Percentiles rank a stretch among this genome's conserved stretches.
phyloP scores from a whole-genome alignment of 106 monocot species.

The Agapanthus africanus region DNA sequence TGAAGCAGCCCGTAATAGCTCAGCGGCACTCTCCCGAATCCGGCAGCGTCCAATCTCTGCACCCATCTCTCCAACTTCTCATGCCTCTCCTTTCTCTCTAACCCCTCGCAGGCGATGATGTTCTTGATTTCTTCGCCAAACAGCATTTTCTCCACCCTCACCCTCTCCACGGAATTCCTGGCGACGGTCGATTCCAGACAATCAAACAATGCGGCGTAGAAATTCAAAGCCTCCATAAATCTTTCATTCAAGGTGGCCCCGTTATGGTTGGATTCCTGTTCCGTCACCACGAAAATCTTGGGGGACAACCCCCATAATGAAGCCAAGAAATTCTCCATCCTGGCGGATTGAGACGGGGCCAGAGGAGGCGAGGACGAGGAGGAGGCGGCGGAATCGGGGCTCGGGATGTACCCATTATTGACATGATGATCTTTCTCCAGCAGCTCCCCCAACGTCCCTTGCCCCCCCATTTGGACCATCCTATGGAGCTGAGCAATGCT shows the following conservation, averaged over 20 bases:
- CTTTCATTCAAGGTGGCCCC: conserved; percentile 37
- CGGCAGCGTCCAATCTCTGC: conserved; percentile 34
- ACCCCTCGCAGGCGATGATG: conserved; percentile 61
- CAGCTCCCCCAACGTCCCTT: conserved; percentile 20
- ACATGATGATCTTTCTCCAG: conserved; percentile 28
- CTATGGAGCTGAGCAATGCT: conserved; percentile 7
- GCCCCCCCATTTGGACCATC: conserved; percentile 9
- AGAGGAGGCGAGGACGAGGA: conserved; percentile 21
- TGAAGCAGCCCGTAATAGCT: conserved; percentile 42
- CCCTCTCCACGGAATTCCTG: conserved; percentile 29
- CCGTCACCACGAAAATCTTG: conserved; percentile 66
- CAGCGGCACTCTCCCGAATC: conserved; percentile 41
- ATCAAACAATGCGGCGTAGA: conserved; percentile 90
- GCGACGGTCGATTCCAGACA: conserved; percentile 58
- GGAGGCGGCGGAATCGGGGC: conserved; percentile 27
- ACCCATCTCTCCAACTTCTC: conserved; percentile 63
- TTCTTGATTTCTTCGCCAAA: conserved; percentile 72
- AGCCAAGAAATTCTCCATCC: conserved; percentile 40
- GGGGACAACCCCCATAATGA: conserved; percentile 51
- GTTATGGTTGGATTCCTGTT: conserved; percentile 85
- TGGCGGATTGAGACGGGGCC: conserved; percentile 5
- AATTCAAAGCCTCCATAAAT: conserved; percentile 82
- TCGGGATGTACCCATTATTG: conserved; percentile 18
- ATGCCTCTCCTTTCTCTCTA: conserved; percentile 62
- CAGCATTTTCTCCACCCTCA: conserved; percentile 46